A percentile compares a stretch with the other conserved stretches of the same genome.
phyloP scores from a whole-genome alignment of 306 rosid genomes.

The Lupinus albus region DNA sequence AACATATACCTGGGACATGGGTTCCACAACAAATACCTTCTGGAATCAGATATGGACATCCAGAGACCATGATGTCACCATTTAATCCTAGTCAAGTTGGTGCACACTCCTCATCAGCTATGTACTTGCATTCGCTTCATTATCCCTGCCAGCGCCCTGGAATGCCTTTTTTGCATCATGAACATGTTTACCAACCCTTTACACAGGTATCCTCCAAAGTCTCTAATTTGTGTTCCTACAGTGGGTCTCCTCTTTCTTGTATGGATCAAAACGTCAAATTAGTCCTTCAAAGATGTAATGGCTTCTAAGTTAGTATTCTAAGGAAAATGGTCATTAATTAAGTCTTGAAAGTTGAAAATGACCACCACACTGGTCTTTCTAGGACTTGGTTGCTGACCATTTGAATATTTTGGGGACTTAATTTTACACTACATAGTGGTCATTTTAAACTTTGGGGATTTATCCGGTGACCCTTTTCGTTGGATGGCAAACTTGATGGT shows the following conservation, averaged over 20 bases:
- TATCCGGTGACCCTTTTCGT: too few relatives aligned
- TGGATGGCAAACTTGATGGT: too few relatives aligned
- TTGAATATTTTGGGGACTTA: too few relatives aligned
- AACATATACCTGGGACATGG: slow-evolving; percentile 80
- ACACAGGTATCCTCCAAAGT: slow-evolving; percentile 63
- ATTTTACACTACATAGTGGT: too few relatives aligned
- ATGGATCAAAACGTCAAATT: neutral
- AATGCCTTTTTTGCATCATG: slow-evolving; percentile 81
- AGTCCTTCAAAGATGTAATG: too few relatives aligned
- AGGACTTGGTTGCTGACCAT: too few relatives aligned
- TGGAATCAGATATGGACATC: slow-evolving; percentile 88
- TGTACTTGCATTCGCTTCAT: slow-evolving; percentile 85
- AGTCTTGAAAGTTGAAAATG: too few relatives aligned
- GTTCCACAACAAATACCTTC: slow-evolving; percentile 65
- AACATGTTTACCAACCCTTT: slow-evolving; percentile 81
- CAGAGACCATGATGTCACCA: slow-evolving; percentile 72
- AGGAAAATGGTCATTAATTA: too few relatives aligned
- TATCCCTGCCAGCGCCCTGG: slow-evolving; percentile 91
- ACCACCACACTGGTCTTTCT: too few relatives aligned
- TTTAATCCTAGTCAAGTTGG: slow-evolving; percentile 78
- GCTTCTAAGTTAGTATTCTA: too few relatives aligned
- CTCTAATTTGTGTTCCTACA: slow-evolving; percentile 18
- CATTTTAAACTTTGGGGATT: too few relatives aligned
- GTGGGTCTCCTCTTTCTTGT: neutral
- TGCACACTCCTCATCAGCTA: slow-evolving; percentile 64